A percentile compares a stretch with the other conserved stretches of the same genome.
Evolutionary conservation across 768 basidiomycete species (phyloP).

Genomic region (Podaxis sp.): DNA sequence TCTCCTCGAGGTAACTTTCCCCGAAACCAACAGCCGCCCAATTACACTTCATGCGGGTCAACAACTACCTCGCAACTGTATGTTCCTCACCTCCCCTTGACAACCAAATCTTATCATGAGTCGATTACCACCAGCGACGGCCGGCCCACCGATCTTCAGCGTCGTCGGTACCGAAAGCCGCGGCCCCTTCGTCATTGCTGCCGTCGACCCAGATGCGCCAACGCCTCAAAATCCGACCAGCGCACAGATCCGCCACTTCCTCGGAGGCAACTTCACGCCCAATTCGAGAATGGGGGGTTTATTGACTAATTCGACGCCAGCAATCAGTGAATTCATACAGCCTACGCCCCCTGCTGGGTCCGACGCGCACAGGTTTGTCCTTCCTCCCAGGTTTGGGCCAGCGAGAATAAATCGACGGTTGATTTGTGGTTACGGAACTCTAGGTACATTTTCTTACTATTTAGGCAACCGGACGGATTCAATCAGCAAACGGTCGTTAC

Average conservation of each 20-base stretch:
- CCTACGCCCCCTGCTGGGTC: conserved; percentile 46
- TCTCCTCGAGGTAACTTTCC: conserved; percentile 36
- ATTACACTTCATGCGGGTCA: conserved; percentile 36
- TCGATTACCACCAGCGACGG: conserved; percentile 32
- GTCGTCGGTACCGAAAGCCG: conserved; percentile 22
- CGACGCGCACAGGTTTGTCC: conserved; percentile 39
- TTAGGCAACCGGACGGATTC: conserved; percentile 40
- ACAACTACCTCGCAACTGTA: conserved; percentile 35
- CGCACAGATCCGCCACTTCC: conserved; percentile 45
- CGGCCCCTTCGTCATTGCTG: conserved; percentile 43
- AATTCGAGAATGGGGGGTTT: conserved; percentile 14
- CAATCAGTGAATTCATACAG: conserved; percentile 38
- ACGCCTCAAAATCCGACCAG: conserved; percentile 39
- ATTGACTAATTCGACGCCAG: conserved; percentile 40
- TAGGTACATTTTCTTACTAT: conserved; percentile 44
- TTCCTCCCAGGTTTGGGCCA: background rate
- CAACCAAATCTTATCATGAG: background rate
- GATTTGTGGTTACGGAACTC: background rate
- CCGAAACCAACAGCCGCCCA: conserved; percentile 25
- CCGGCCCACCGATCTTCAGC: conserved; percentile 35
- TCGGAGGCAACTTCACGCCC: conserved; percentile 37
- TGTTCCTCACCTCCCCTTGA: background rate
- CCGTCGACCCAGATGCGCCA: conserved; percentile 48
- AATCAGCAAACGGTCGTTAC: conserved; percentile 36
- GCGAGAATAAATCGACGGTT: background rate